These are phyloP conservation scores for Epichloe brachyelytri DNA, from an alignment of 2,329 filamentous ascomycete genomes.

Conservation along the genomic window DNA sequence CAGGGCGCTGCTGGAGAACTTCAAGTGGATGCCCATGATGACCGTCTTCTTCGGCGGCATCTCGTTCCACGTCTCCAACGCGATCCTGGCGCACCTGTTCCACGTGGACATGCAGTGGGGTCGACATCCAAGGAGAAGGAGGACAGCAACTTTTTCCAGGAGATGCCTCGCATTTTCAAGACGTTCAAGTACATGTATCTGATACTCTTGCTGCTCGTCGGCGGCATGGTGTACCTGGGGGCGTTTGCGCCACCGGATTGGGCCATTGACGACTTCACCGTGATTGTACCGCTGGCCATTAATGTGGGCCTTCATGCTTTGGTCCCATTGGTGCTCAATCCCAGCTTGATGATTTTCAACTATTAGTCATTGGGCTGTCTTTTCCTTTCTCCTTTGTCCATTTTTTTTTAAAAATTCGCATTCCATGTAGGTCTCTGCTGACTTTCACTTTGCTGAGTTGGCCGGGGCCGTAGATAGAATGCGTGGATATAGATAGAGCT, in stretches of 20 bases:
- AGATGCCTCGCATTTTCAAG: constrained; percentile 40
- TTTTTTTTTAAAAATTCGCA: neutral
- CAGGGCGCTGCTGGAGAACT: constrained; percentile 27
- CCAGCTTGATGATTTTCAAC: constrained; percentile 40
- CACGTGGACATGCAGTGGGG: constrained; percentile 33
- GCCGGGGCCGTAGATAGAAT: too few species aligned
- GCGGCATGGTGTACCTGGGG: constrained; percentile 35
- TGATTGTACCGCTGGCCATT: constrained; percentile 42
- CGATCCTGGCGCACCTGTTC: constrained; percentile 30
- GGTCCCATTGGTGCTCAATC: constrained; percentile 47
- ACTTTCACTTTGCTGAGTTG: too few species aligned
- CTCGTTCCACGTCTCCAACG: constrained; percentile 27
- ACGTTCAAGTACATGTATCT: constrained; percentile 41
- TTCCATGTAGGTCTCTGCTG: too few species aligned
- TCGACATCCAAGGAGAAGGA: constrained; percentile 47
- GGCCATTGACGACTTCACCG: constrained; percentile 44
- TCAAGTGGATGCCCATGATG: constrained; percentile 49
- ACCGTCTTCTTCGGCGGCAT: constrained; percentile 31
- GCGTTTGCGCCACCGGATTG: constrained; percentile 37
- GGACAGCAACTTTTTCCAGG: constrained; percentile 41
- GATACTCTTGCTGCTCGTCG: constrained; percentile 32
- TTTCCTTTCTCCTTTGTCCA: neutral
- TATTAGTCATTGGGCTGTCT: constrained; percentile 3
- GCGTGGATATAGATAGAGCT: too few species aligned
- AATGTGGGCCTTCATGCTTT: constrained; percentile 29